Evolutionary conservation across 2,329 filamentous ascomycete genomes (phyloP), one percentile per base, ranked within the genome.

Genomic region (Cadophora luteo-olivacea): DNA sequence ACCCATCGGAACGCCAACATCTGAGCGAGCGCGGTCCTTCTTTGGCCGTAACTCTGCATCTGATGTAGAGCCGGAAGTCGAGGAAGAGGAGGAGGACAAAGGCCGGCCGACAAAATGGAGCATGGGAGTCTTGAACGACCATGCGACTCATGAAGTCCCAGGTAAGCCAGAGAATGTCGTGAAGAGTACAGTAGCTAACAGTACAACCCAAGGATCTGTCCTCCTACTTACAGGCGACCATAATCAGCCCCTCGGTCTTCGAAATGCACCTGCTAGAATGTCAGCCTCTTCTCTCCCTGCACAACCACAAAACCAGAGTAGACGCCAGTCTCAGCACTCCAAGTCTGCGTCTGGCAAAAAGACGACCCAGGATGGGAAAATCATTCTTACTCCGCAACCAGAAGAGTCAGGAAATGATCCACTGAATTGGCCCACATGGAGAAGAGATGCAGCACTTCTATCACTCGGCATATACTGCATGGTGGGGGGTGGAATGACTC

Each of bases 391-490:
- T 0, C 95, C 95, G 0, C 95, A 98, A 78, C 95, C 95, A 0
- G 94, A 97, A 69, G 94, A 97, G 63, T 94, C 92, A 0, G 83
- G 86, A 63, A 97, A 98, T 72, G 95, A 98, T 75, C 95, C 95
- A 0, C 82, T 98, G 67, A 98, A 98, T 78, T 98, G 95, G 95
- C 89, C 92, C 0, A 82, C 85, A 7, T 93, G 92, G 89, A 87
- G 93, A 51, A 86, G 95, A 79, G 93, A 98, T 79, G 79, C 85
- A 29, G 93, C 95, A 0, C 81, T 98, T 45, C 61, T 97, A 0
- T 95, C 91, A 0, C 83, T 98, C 4, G 95, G 95, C 0, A 91
- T 97, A 75, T 97, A 97, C 80, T 97, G 94, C 79, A 92, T 97
- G 89, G 81, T 97, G 22, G 95, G 95, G 66, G 95, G 95, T 51